phyloP scores from a whole-genome alignment of 495 filamentous ascomycete species.

The Xylaria venustula region DNA sequence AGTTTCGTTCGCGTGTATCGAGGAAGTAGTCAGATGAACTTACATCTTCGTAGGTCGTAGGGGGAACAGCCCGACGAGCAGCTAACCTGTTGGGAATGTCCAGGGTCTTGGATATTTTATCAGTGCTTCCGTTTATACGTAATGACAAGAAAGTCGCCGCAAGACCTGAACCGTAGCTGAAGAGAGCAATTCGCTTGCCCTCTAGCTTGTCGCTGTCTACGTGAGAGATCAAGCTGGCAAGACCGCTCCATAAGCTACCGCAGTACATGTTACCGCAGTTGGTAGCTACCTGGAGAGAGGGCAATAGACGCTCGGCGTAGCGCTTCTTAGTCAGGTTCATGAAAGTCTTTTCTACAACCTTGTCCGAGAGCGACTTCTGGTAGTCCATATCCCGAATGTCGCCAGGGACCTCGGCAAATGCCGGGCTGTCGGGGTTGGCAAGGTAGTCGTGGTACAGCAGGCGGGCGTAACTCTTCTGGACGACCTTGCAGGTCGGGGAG shows the following conservation, averaged over 20 bases:
- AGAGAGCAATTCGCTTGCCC: conserved; percentile 86
- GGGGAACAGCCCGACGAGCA: conserved; percentile 66
- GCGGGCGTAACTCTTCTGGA: conserved; percentile 90
- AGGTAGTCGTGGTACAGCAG: conserved; percentile 97
- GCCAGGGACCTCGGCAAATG: conserved; percentile 82
- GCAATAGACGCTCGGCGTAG: conserved; percentile 83
- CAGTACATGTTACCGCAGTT: conserved; percentile 99
- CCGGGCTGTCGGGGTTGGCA: conserved; percentile 67
- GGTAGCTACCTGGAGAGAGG: conserved; percentile 81
- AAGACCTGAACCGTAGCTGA: conserved; percentile 93
- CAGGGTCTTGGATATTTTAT: conserved; percentile 71
- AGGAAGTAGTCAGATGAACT: conserved; percentile 27
- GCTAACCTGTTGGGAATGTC: conserved; percentile 77
- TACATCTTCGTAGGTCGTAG: conserved; percentile 84
- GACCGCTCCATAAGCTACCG: conserved; percentile 85
- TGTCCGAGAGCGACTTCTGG: conserved; percentile 81
- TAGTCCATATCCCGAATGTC: conserved; percentile 86
- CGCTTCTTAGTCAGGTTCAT: conserved; percentile 95
- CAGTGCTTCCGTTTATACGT: conserved; percentile 75
- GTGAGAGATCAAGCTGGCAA: conserved; percentile 74
- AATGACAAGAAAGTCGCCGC: conserved; percentile 88
- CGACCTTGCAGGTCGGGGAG: conserved; percentile 95
- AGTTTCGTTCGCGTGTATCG: conserved; percentile 18
- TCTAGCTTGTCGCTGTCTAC: conserved; percentile 64
- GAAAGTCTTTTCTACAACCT: conserved; percentile 95